phyloP scores from a whole-genome alignment of 2,329 filamentous ascomycete species.

The Colletotrichum sp. region DNA sequence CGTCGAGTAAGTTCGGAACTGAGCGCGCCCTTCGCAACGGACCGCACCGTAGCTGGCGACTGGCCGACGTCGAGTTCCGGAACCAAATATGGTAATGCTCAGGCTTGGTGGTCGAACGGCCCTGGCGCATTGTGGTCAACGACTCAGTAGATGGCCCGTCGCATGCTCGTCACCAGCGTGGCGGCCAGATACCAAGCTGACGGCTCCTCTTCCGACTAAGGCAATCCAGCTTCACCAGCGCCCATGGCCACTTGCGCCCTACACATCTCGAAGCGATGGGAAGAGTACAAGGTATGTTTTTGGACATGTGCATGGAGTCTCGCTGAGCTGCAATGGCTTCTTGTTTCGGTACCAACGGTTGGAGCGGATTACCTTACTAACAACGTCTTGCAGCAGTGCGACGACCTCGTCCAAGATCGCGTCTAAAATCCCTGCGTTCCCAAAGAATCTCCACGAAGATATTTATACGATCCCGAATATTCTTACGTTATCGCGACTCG shows the following conservation, averaged over 20 bases:
- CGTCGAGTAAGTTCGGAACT: background rate
- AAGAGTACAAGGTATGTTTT: background rate
- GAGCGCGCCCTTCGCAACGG: background rate
- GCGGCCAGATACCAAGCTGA: background rate
- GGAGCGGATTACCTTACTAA: background rate
- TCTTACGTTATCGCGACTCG: constrained; percentile 84
- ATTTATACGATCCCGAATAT: constrained; percentile 98
- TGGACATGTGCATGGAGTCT: background rate
- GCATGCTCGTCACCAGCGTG: background rate
- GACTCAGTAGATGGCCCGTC: background rate
- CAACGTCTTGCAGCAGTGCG: background rate
- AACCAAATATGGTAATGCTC: background rate
- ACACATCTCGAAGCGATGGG: background rate
- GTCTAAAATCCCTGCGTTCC: constrained; percentile 1
- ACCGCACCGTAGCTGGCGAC: background rate
- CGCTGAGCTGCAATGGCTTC: background rate
- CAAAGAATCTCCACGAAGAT: constrained; percentile 69
- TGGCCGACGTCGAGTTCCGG: background rate
- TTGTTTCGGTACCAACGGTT: background rate
- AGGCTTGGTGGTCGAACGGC: constrained; percentile 1
- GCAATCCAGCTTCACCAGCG: background rate
- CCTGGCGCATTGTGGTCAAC: background rate
- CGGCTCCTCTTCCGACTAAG: background rate
- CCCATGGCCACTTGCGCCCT: background rate
- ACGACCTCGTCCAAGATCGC: background rate